Evolutionary conservation across 306 rosid genomes (phyloP), one percentile per base, ranked within the genome.

Genomic region (Gastrolobium bilobum): DNA sequence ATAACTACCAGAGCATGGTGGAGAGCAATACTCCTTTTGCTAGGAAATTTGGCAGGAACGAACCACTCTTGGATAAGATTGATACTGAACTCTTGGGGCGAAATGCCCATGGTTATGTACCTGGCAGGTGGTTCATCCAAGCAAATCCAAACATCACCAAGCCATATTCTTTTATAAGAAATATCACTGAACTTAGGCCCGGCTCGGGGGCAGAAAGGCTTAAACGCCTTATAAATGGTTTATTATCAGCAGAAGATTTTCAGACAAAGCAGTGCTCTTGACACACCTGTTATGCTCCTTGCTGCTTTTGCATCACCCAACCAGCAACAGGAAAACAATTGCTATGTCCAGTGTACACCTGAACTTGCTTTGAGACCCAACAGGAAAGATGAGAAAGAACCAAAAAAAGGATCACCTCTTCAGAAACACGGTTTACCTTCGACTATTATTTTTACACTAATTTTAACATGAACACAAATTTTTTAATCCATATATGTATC

Each of bases 21-120:
- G 84, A 82, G 29, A 86, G 89, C 58, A 77, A 86, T 33, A 85
- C 87, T 43, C 89, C 89, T 33, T 86, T 86, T 61, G 89, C 85
- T 9, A 56, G 89, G 34, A 86, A 86, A 40, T 83, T 86, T 42
- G 81, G 85, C 56, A 44, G 87, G 81, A 83, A 86, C 7, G 89
- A 83, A 5, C 47, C 83, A 7, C 78, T 86, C 50, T 72, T 86
- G 61, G 87, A 86, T 62, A 83, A 86, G 76, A 80, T 86, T 60
- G 89, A 86, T 59, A 15, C 79, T 15, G 87, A 86, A 67, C 85
- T 86, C 13, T 43, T 86, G 76, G 85, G 85, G 38, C 83, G 79
- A 54, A 86, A 83, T 38, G 83, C 15, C 0, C 58, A 71, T 6
- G 85, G 85, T 30, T 83, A 70, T 77, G 87, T 86, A 4, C 87